Conservation (phyloP, 257 asterid genomes). For the Plantago major region DNA sequence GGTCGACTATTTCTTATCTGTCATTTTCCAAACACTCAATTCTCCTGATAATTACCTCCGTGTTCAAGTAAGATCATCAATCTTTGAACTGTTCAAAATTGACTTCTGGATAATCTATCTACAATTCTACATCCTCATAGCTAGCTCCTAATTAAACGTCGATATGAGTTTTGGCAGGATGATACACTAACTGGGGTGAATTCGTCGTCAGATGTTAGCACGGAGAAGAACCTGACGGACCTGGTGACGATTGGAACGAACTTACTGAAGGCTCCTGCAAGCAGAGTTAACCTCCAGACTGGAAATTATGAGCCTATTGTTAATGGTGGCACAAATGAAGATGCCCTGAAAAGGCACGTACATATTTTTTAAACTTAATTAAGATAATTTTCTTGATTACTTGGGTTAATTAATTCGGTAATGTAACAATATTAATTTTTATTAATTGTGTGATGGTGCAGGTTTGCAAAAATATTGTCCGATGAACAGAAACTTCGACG, state of each 20-base stretch:
- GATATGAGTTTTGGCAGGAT: slow-evolving; percentile 16
- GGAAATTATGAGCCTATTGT: slow-evolving; percentile 17
- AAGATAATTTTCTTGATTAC: background rate
- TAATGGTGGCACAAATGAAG: slow-evolving; percentile 29
- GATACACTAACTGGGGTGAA: slow-evolving; percentile 12
- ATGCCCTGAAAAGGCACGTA: slow-evolving; percentile 20
- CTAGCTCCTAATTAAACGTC: background rate
- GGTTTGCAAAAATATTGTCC: slow-evolving; percentile 33
- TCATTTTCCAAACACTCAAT: slow-evolving; percentile 19
- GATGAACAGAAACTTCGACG: slow-evolving; percentile 32
- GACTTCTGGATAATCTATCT: background rate
- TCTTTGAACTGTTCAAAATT: background rate
- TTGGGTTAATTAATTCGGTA: background rate
- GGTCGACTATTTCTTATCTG: slow-evolving; percentile 22
- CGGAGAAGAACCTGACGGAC: slow-evolving; percentile 22
- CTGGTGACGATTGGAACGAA: slow-evolving; percentile 25
- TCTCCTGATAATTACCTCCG: slow-evolving; percentile 25
- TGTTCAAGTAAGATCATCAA: slow-evolving; percentile 22
- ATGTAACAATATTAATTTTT: background rate
- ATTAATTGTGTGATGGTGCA: background rate
- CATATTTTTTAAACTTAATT: background rate
- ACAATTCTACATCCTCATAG: background rate
- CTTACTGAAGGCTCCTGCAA: slow-evolving; percentile 17
- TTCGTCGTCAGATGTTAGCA: slow-evolving; percentile 22
- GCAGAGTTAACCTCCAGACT: slow-evolving; percentile 21